Evolutionary conservation across 2,329 filamentous ascomycete species (phyloP), one percentile per base, ranked within the genome.

Genomic region (Hortaea sp.): DNA sequence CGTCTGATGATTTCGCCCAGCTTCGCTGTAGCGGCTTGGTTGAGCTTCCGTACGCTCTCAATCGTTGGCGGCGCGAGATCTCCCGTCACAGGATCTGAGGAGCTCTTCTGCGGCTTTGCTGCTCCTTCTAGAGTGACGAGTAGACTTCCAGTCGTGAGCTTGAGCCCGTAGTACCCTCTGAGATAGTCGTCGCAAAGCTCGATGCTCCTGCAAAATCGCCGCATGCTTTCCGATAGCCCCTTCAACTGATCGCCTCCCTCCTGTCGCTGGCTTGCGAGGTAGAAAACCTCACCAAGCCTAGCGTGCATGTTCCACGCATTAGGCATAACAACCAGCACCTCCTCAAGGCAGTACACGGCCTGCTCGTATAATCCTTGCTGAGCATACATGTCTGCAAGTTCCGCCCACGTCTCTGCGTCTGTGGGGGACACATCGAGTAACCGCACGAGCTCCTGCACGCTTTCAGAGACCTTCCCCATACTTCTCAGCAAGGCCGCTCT

Each of bases 251-350:
- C 59, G 10, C 65, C 68, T 28, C 61, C 58, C 9, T 65, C 59
- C 41, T 67, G 48, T 54, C 49, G 55, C 6, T 56, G 55, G 5
- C 66, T 66, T 31, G 81, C 79, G 69, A 94, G 81, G 62, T 87
- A 88, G 37, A 85, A 72, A 30, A 94, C 69, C 65, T 97, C 92
- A 11, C 88, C 92, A 28, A 95, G 68, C 42, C 85, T 81, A 42
- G 89, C 89, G 65, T 95, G 88, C 53, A 94, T 79, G 84, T 94
- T 97, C 89, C 92, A 98, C 13, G 90, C 87, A 69, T 95, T 94
- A 4, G 92, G 90, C 44, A 81, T 78, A 47, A 94, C 74, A 43
- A 97, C 72, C 39, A 98, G 67, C 13, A 94, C 88, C 65, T 98
- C 92, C 65, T 98, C 92, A 39, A 95, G 70, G 49, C 88, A 84